phyloP scores from a whole-genome alignment of 306 rosid species.

The Oxytropis ochrocephala region DNA sequence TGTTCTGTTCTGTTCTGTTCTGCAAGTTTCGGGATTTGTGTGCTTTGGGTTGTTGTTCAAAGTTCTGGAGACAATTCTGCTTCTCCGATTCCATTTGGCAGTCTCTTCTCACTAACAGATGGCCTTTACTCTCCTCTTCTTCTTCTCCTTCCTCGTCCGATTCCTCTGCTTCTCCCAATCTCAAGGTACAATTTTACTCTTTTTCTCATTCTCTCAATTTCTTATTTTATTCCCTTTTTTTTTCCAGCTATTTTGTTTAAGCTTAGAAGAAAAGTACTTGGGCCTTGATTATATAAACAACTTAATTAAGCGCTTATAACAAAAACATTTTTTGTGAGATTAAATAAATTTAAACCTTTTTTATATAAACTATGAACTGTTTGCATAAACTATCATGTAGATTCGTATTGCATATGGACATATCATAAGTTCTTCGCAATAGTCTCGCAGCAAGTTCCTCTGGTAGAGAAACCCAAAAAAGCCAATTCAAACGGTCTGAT shows the following conservation, averaged over 20 bases:
- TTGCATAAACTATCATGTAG: neutral
- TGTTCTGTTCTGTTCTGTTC: neutral
- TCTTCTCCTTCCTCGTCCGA: conserved; percentile 22
- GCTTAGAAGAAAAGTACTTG: neutral
- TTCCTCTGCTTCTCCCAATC: conserved; percentile 20
- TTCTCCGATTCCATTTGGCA: conserved; percentile 59
- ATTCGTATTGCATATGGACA: neutral
- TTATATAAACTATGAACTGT: neutral
- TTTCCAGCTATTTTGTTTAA: neutral
- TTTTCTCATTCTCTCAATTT: neutral
- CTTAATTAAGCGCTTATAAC: neutral
- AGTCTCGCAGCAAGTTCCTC: neutral
- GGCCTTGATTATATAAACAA: neutral
- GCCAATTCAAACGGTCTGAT: neutral
- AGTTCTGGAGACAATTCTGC: conserved; percentile 55
- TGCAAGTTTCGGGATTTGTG: conserved; percentile 67
- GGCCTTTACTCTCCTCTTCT: conserved; percentile 53
- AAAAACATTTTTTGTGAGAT: neutral
- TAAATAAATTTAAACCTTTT: neutral
- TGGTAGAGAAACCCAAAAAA: neutral
- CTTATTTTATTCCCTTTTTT: neutral
- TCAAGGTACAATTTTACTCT: conserved; percentile 31
- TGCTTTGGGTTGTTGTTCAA: conserved; percentile 64
- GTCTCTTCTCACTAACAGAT: conserved; percentile 45
- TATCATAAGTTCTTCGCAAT: neutral